Evolutionary conservation across 78 protist genomes (phyloP).

Genomic region (Dictyostelium discoideum): DNA sequence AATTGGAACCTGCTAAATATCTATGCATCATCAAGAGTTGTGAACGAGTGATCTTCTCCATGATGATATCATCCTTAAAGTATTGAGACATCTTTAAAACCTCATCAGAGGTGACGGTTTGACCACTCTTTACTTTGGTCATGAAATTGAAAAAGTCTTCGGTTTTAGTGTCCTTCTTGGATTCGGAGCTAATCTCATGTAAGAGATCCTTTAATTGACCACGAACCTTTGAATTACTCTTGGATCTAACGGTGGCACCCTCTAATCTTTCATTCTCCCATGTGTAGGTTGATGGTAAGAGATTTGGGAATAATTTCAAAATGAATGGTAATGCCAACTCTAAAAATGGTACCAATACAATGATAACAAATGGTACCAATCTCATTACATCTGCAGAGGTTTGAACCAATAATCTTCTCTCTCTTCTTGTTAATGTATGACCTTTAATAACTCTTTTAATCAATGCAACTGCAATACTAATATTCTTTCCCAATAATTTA

Average conservation of each 20-base stretch:
- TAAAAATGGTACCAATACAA: constrained; percentile 72
- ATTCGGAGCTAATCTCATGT: constrained; percentile 22
- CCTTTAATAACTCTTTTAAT: constrained; percentile 60
- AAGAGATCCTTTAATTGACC: constrained; percentile 83
- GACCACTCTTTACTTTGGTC: constrained; percentile 70
- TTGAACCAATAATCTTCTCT: constrained; percentile 57
- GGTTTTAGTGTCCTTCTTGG: not conserved
- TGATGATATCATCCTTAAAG: constrained; percentile 91
- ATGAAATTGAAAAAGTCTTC: constrained; percentile 62
- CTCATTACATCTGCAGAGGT: constrained; percentile 73
- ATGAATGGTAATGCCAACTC: constrained; percentile 82
- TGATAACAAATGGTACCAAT: constrained; percentile 79
- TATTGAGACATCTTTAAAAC: constrained; percentile 77
- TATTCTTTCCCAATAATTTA: constrained; percentile 76
- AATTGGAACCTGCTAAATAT: constrained; percentile 66
- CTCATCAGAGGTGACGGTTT: constrained; percentile 69
- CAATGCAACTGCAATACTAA: constrained; percentile 19
- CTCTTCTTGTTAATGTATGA: constrained; percentile 73
- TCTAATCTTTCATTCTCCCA: constrained; percentile 75
- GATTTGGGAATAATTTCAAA: constrained; percentile 77
- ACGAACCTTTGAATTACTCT: constrained; percentile 79
- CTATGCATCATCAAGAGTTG: constrained; percentile 86
- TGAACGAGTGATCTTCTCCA: constrained; percentile 88
- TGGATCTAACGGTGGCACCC: constrained; percentile 29
- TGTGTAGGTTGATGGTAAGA: constrained; percentile 74